Evolutionary conservation across 1,284 basidiomycete species (phyloP), one percentile per base, ranked within the genome.

Genomic region (Trametes sp.): DNA sequence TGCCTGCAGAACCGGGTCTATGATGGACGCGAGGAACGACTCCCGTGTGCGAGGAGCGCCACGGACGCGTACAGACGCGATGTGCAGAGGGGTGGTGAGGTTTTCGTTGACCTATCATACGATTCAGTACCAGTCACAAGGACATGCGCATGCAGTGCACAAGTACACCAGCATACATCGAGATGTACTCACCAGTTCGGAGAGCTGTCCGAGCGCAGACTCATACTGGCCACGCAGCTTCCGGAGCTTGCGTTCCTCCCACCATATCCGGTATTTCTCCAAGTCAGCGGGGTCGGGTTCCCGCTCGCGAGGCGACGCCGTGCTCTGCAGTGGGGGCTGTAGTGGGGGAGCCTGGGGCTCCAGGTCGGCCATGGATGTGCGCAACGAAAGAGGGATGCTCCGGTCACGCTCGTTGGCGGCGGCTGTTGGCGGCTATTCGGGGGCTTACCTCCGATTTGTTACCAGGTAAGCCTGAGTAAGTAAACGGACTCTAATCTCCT

Each of bases 31-130:
- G 21, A 98, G 86, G 80, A 98, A 98, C 0, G 89, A 86, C 29
- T 86, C 78, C 9, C 95, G 87, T 0, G 96, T 96, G 38, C 84
- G 78, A 2, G 80, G 77, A 0, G 94, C 87, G 56, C 95, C 95
- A 60, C 90, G 84, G 23, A 98, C 85, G 61, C 91, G 91, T 44
- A 98, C 90, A 1, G 90, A 83, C 5, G 88, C 85, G 42, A 96
- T 83, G 41, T 84, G 83, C 57, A 92, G 72, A 0, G 82, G 85
- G 0, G 86, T 82, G 5, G 84, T 76, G 54, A 89, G 76, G 71
- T 89, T 93, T 26, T 78, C 79, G 64, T 84, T 82, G n/a, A 94
- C 84, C 92, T 93, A 41, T 21, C 53, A 44, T 28, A 45, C 21
- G 44, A 53, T 19, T 42, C 49, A 13, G 49, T 46, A 24, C 11